Conservation (phyloP, 1,284 basidiomycete genomes). For the Baeospora myosura region DNA sequence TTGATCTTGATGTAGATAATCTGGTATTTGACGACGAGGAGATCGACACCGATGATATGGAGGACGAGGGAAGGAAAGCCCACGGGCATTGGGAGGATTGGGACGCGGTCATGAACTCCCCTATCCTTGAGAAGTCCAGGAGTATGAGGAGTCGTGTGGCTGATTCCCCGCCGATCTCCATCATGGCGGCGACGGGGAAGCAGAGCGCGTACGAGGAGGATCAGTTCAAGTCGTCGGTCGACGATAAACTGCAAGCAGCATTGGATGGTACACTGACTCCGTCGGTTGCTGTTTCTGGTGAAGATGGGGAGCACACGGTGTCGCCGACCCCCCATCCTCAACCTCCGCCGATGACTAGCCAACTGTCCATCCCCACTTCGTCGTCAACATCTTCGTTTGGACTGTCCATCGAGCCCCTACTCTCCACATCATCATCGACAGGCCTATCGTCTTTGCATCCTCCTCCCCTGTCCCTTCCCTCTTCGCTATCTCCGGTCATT, state of each 20-base stretch:
- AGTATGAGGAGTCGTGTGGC: no score
- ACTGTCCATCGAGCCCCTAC: constrained; percentile 25
- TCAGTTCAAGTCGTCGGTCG: not conserved
- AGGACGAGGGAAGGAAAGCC: constrained; percentile 29
- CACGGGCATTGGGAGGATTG: constrained; percentile 35
- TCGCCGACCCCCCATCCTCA: not conserved
- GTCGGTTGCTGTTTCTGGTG: not conserved
- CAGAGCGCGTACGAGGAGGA: not conserved
- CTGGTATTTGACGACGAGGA: constrained; percentile 10
- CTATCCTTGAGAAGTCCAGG: constrained; percentile 17
- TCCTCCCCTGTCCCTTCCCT: constrained; percentile 31
- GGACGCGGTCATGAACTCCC: constrained; percentile 33
- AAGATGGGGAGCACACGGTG: not conserved
- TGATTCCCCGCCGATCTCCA: not conserved
- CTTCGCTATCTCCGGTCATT: constrained; percentile 19
- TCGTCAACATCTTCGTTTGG: not conserved
- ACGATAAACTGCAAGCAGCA: not conserved
- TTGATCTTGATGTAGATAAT: constrained; percentile 52
- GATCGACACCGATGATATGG: constrained; percentile 29
- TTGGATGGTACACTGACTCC: not conserved
- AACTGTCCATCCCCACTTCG: no score
- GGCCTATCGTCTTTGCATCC: constrained; percentile 15
- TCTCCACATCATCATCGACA: constrained; percentile 16
- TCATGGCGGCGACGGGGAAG: not conserved
- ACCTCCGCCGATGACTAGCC: not conserved